These are phyloP conservation scores for Fusarium anguioides DNA, from an alignment of 2,329 filamentous ascomycete genomes.

Conservation along the genomic window DNA sequence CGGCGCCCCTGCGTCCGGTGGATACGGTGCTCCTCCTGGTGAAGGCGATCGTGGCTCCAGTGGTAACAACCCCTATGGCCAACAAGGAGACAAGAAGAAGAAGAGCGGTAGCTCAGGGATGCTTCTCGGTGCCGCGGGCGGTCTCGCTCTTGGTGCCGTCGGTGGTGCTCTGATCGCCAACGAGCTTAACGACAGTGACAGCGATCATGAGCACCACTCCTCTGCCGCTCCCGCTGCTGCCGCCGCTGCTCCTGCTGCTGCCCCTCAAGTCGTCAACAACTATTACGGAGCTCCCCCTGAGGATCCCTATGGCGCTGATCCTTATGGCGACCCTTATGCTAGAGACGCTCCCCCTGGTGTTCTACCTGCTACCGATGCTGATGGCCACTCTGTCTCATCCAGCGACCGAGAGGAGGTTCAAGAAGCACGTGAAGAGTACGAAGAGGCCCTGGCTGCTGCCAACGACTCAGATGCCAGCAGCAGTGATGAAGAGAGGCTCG, in stretches of 20 bases:
- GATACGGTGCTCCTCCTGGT: constrained; percentile 24
- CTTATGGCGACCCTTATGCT: constrained; percentile 35
- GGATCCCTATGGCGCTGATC: constrained; percentile 29
- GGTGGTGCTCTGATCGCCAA: constrained; percentile 69
- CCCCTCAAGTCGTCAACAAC: constrained; percentile 19
- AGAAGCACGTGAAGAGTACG: constrained; percentile 57
- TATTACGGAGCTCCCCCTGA: constrained; percentile 36
- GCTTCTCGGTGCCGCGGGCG: constrained; percentile 68
- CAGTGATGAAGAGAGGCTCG: constrained; percentile 63
- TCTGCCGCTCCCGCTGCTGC: constrained; percentile 21
- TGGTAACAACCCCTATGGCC: constrained; percentile 31
- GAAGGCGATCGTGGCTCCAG: constrained; percentile 8
- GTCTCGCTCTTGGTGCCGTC: constrained; percentile 66
- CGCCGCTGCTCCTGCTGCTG: neutral
- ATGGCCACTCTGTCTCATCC: constrained; percentile 56
- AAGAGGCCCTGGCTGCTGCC: constrained; percentile 56
- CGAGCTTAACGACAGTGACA: constrained; percentile 54
- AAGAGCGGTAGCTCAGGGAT: constrained; percentile 63
- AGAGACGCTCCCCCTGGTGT: constrained; percentile 48
- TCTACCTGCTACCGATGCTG: constrained; percentile 53
- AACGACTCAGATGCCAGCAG: constrained; percentile 59
- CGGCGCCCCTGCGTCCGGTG: constrained; percentile 22
- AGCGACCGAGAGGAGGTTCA: constrained; percentile 57
- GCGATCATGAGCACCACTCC: constrained; percentile 35
- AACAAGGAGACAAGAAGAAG: constrained; percentile 49